These are phyloP conservation scores for Leccinum subrobustum DNA, from an alignment of 1,284 basidiomycete genomes.

Conservation along the genomic window DNA sequence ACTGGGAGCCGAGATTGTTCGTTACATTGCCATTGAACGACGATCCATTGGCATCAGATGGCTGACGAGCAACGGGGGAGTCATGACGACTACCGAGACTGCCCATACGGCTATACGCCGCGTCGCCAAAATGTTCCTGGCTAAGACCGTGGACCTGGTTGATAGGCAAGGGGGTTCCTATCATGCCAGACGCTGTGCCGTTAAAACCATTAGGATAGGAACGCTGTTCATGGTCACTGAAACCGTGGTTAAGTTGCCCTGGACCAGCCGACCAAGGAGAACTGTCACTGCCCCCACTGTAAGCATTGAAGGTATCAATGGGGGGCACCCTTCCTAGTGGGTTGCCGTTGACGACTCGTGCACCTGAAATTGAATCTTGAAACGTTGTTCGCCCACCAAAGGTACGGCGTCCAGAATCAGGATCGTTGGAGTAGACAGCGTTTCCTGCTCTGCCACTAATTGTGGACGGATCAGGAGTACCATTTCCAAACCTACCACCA, in stretches of 20 bases:
- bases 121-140: constrained; percentile 30
- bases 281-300: constrained; percentile 33
- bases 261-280: constrained; percentile 40
- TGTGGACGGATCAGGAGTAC: constrained; percentile 64
- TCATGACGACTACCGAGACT: constrained; percentile 24
- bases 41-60: constrained; percentile 26
- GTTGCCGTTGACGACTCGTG: constrained; percentile 36
- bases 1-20: constrained; percentile 27
- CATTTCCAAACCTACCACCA: constrained; percentile 56
- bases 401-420: constrained; percentile 33
- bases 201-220: constrained; percentile 30
- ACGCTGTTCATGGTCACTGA: constrained; percentile 24
- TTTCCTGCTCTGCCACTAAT: constrained; percentile 49
- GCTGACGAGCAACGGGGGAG: constrained; percentile 22
- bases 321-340: constrained; percentile 36
- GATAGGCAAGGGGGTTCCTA: constrained; percentile 20
- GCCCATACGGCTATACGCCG: constrained; percentile 23
- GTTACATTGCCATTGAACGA: constrained; percentile 17
- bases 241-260: constrained; percentile 22
- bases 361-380: constrained; percentile 36
- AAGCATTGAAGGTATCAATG: constrained; percentile 45
- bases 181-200: constrained; percentile 18
- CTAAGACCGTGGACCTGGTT: constrained; percentile 24
- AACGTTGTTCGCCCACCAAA: constrained; percentile 37
- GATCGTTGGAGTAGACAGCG: constrained; percentile 39